Evolutionary conservation across 2,329 filamentous ascomycete species (phyloP).

Genomic region (Aquanectria penicillioides): DNA sequence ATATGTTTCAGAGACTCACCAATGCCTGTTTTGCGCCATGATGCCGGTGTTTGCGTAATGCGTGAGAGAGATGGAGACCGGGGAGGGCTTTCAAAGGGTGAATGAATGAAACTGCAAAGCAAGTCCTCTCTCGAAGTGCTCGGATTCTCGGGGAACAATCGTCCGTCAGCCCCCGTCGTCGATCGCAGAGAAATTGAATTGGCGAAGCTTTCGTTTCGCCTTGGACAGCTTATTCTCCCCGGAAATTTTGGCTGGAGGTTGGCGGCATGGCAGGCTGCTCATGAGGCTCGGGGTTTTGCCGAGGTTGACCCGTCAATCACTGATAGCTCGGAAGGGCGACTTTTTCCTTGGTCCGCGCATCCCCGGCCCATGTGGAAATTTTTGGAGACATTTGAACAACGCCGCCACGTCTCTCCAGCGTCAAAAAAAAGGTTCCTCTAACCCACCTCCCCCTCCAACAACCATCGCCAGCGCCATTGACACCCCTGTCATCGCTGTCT

Average conservation of each 20-base stretch:
- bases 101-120: no score
- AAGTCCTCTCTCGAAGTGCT: constrained; percentile 5
- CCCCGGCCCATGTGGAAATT: constrained; percentile 34
- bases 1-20: constrained; percentile 59
- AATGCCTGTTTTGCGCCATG: constrained; percentile 79
- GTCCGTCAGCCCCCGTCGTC: not conserved
- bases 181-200: constrained; percentile 12
- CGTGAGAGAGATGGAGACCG: constrained; percentile 13
- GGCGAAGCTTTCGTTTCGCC: constrained; percentile 21
- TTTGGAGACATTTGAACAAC: constrained; percentile 35
- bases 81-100: no score
- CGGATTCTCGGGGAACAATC: not conserved
- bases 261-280: constrained; percentile 24
- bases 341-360: constrained; percentile 38
- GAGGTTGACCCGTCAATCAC: constrained; percentile 47
- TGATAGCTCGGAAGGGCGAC: constrained; percentile 37
- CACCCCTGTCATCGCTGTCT: not conserved
- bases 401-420: constrained; percentile 32
- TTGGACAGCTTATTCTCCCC: constrained; percentile 21
- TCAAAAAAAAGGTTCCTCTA: constrained; percentile 2
- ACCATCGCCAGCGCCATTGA: constrained; percentile 17
- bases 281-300: constrained; percentile 37
- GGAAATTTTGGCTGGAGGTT: constrained; percentile 41
- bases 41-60: constrained; percentile 48
- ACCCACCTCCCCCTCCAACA: constrained; percentile 5